Evolutionary conservation across 2,329 filamentous ascomycete genomes (phyloP).

Genomic region (Botrytis squamosa): DNA sequence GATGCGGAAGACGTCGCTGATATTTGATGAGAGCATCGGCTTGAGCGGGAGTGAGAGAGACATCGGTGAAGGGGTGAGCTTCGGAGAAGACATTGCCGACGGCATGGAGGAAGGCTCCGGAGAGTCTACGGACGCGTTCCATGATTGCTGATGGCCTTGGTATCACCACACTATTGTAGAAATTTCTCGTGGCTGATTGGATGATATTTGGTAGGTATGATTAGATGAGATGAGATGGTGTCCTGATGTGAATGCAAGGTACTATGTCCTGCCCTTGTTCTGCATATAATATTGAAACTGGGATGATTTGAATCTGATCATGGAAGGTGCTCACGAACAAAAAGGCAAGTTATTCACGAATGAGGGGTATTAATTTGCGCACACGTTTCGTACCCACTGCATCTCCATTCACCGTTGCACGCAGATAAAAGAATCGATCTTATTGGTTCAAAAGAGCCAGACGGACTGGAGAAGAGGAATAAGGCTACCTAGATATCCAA

Average conservation of each 20-base stretch:
- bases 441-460: not conserved
- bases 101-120: slow-evolving; percentile 25
- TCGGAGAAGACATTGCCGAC: slow-evolving; percentile 29
- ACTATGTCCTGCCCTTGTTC: not conserved
- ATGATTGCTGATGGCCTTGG: not conserved
- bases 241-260: slow-evolving; percentile 4
- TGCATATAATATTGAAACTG: not conserved
- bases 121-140: slow-evolving; percentile 23
- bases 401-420: not conserved
- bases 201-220: not conserved
- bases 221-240: not conserved
- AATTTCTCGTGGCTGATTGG: not conserved
- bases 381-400: slow-evolving; percentile 2
- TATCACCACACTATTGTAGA: not conserved
- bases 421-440: not conserved
- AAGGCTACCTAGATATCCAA: not conserved
- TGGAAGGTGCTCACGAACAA: slow-evolving; percentile 12
- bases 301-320: not conserved
- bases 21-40: slow-evolving; percentile 28
- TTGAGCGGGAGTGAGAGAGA: slow-evolving; percentile 27
- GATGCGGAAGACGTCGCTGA: slow-evolving; percentile 24
- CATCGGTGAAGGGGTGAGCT: slow-evolving; percentile 27
- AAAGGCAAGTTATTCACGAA: not conserved
- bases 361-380: not conserved
- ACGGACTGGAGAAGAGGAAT: not conserved